These are phyloP conservation scores for Yarrowia porcina DNA, from an alignment of 805 yeast species.

Conservation along the genomic window DNA sequence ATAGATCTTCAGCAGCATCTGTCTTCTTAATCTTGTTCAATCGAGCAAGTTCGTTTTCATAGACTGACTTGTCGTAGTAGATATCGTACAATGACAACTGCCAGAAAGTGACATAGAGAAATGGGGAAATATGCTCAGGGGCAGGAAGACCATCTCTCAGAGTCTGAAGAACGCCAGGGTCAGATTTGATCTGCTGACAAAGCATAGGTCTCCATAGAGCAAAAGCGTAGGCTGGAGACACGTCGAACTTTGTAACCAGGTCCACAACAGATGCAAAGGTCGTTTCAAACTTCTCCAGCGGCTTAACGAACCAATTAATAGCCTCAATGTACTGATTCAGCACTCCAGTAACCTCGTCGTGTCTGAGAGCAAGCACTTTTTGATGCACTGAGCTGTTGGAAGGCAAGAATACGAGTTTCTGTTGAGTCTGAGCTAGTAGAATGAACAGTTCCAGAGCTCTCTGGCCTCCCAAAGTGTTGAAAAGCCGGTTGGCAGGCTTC, in stretches of 20 bases:
- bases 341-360: conserved; percentile 69
- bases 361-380: conserved; percentile 66
- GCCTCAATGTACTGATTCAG: conserved; percentile 62
- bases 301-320: conserved; percentile 49
- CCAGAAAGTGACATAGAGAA: conserved; percentile 68
- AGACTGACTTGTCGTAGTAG: conserved; percentile 49
- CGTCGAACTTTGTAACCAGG: conserved; percentile 34
- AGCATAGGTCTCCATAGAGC: conserved; percentile 64
- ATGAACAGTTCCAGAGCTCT: conserved; percentile 60
- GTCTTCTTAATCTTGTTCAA: conserved; percentile 19
- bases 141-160: conserved; percentile 36
- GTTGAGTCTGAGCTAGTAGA: conserved; percentile 51
- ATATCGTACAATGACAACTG: conserved; percentile 68
- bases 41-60: conserved; percentile 44
- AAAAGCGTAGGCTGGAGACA: conserved; percentile 58
- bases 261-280: conserved; percentile 28
- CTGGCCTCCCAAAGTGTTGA: conserved; percentile 44
- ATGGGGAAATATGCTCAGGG: conserved; percentile 35
- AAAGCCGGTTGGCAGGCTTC: conserved; percentile 50
- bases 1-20: not conserved
- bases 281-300: conserved; percentile 30
- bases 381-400: conserved; percentile 47
- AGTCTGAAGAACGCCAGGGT: conserved; percentile 32
- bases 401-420: conserved; percentile 41
- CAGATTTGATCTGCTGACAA: conserved; percentile 41